These are phyloP conservation scores for Byssothecium circinans DNA, from an alignment of 2,329 filamentous ascomycete genomes.

Conservation along the genomic window DNA sequence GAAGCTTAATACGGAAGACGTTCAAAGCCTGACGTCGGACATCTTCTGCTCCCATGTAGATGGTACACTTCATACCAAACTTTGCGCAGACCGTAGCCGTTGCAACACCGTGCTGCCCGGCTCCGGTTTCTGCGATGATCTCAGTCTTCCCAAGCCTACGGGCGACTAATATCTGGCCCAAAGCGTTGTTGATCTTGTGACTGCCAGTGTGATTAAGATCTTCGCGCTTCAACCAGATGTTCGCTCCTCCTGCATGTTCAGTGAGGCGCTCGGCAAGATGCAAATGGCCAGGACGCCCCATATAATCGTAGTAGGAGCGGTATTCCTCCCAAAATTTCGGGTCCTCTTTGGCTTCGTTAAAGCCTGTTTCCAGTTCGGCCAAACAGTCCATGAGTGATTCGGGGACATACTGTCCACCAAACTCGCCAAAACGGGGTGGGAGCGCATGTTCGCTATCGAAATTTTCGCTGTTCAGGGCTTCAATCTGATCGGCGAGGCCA, in stretches of 20 bases:
- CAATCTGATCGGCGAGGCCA: slow-evolving; percentile 79
- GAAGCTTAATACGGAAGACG: slow-evolving; percentile 96
- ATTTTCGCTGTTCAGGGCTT: slow-evolving; percentile 71
- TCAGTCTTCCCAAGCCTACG: slow-evolving; percentile 87
- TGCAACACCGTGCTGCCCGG: slow-evolving; percentile 95
- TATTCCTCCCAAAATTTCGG: slow-evolving; percentile 97
- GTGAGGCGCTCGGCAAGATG: slow-evolving; percentile 88
- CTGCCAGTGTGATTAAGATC: slow-evolving; percentile 97
- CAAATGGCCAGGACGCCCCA: slow-evolving; percentile 89
- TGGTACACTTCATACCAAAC: slow-evolving; percentile 96
- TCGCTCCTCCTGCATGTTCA: slow-evolving; percentile 84
- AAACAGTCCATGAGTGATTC: slow-evolving; percentile 98
- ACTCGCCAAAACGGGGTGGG: slow-evolving; percentile 88
- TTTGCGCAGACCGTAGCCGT: slow-evolving; percentile 97
- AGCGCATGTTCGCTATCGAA: slow-evolving; percentile 55
- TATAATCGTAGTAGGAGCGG: slow-evolving; percentile 93
- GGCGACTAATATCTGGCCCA: slow-evolving; percentile 89
- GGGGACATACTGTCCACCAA: slow-evolving; percentile 95
- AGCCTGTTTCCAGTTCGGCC: slow-evolving; percentile 84
- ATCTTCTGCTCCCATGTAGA: slow-evolving; percentile 98
- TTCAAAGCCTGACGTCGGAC: slow-evolving; percentile 95
- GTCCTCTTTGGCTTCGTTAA: slow-evolving; percentile 84
- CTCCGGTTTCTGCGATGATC: slow-evolving; percentile 97
- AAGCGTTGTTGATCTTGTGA: slow-evolving; percentile 99
- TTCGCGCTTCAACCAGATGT: slow-evolving; percentile 97